Evolutionary conservation across 169 alveolate genomes (phyloP).

Genomic region (Plasmodium relictum): DNA sequence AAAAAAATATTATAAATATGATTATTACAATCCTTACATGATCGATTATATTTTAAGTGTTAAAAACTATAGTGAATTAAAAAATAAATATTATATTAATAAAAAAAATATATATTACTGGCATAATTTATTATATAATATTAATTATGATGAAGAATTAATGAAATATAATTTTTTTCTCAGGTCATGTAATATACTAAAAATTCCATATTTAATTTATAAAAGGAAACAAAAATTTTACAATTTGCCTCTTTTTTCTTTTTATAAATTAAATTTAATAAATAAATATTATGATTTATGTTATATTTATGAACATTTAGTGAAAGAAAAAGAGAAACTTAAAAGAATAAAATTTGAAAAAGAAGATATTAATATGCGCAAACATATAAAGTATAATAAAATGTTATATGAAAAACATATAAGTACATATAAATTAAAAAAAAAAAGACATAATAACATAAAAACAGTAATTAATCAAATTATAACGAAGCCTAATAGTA

Average conservation of each 20-base stretch:
- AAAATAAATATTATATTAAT: conserved; percentile 21
- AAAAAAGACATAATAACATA: no score
- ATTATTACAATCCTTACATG: conserved; percentile 4
- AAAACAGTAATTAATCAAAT: no score
- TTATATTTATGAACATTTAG: conserved; percentile 8
- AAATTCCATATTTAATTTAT: conserved; percentile 39
- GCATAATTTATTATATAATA: conserved; percentile 26
- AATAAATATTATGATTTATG: conserved; percentile 11
- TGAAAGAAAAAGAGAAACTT: not conserved
- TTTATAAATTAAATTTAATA: conserved; percentile 28
- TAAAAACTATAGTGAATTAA: not conserved
- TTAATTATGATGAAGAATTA: conserved; percentile 22
- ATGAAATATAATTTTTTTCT: not conserved
- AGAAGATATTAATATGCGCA: not conserved
- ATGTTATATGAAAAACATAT: not conserved
- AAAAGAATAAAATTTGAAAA: not conserved
- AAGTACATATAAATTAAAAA: not conserved
- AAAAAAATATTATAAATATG: not conserved
- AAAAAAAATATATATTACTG: conserved; percentile 31
- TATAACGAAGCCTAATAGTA: no score
- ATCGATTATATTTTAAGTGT: conserved; percentile 15
- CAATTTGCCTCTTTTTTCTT: conserved; percentile 11
- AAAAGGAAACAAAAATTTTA: conserved; percentile 9
- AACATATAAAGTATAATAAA: not conserved
- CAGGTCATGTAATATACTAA: conserved; percentile 50